phyloP scores from a whole-genome alignment of 352 stramenopile species.

The Phytophthora hibernalis region DNA sequence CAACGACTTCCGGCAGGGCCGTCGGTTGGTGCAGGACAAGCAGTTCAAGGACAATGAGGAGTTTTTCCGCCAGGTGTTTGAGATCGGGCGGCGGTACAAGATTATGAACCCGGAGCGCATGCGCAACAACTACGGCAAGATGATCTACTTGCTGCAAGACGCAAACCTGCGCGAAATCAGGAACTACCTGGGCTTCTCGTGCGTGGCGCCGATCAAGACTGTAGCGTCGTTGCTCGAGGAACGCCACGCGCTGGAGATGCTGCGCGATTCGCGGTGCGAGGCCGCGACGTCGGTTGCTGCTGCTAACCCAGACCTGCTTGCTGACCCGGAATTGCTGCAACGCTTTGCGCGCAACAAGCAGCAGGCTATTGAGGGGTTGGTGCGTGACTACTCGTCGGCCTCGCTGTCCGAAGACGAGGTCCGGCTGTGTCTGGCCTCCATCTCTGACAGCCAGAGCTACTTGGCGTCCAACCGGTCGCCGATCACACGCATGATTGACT shows the following conservation, averaged over 20 bases:
- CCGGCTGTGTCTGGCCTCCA: conserved; percentile 53
- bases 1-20: conserved; percentile 68
- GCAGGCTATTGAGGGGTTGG: conserved; percentile 43
- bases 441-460: conserved; percentile 68
- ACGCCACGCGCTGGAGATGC: conserved; percentile 63
- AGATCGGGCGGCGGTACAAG: conserved; percentile 95
- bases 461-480: conserved; percentile 62
- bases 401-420: conserved; percentile 65
- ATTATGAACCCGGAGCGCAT: conserved; percentile 94
- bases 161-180: conserved; percentile 78
- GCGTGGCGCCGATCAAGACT: conserved; percentile 70
- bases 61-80: conserved; percentile 88
- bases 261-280: conserved; percentile 75
- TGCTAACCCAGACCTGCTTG: conserved; percentile 18
- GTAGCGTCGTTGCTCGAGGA: conserved; percentile 82
- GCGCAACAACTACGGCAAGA: conserved; percentile 94
- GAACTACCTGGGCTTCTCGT: conserved; percentile 82
- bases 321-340: conserved; percentile 24
- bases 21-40: conserved; percentile 59
- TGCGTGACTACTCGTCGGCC: conserved; percentile 56
- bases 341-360: conserved; percentile 41
- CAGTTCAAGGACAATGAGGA: conserved; percentile 80
- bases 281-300: conserved; percentile 64
- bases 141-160: conserved; percentile 96
- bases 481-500: conserved; percentile 73